Percentiles rank a stretch among this genome's conserved stretches.
Conservation (phyloP, 768 basidiomycete genomes). For the Clitopilus hobsonii region DNA sequence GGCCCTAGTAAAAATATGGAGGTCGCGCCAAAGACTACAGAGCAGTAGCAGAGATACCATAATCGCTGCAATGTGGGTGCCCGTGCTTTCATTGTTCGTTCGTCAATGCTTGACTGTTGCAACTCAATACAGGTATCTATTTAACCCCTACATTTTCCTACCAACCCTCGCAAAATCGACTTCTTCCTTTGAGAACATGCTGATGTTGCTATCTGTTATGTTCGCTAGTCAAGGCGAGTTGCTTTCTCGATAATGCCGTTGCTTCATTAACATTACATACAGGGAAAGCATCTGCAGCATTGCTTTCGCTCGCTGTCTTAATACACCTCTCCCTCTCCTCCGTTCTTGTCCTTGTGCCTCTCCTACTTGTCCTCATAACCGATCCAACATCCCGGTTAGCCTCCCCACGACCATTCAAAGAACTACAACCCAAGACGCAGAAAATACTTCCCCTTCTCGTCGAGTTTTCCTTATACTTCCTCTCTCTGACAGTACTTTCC, state of each 20-base stretch:
- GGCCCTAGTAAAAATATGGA: slow-evolving; percentile 66
- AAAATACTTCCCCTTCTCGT: slow-evolving; percentile 31
- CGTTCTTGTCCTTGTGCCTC: slow-evolving; percentile 58
- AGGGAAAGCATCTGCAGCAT: slow-evolving; percentile 57
- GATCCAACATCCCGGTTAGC: slow-evolving; percentile 66
- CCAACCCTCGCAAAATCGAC: slow-evolving; percentile 81
- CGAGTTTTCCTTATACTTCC: slow-evolving; percentile 50
- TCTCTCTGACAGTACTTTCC: slow-evolving; percentile 43
- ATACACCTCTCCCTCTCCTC: slow-evolving; percentile 73
- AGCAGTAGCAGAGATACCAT: slow-evolving; percentile 51
- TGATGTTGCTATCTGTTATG: slow-evolving; percentile 62
- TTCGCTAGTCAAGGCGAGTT: slow-evolving; percentile 65
- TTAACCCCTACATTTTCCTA: slow-evolving; percentile 86
- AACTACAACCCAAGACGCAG: slow-evolving; percentile 21
- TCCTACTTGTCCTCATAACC: slow-evolving; percentile 58
- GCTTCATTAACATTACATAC: not conserved
- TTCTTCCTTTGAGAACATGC: slow-evolving; percentile 74
- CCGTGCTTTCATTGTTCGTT: not conserved
- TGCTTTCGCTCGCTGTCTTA: slow-evolving; percentile 67
- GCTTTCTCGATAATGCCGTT: not conserved
- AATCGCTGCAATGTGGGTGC: slow-evolving; percentile 65
- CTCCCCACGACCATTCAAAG: slow-evolving; percentile 42
- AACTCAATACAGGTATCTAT: slow-evolving; percentile 55
- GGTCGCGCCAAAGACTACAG: slow-evolving; percentile 47
- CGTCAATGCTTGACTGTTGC: not conserved